A percentile compares a stretch with the other conserved stretches of the same genome.
phyloP scores from a whole-genome alignment of 2,329 filamentous ascomycete species.

The Cytospora chrysosperma region DNA sequence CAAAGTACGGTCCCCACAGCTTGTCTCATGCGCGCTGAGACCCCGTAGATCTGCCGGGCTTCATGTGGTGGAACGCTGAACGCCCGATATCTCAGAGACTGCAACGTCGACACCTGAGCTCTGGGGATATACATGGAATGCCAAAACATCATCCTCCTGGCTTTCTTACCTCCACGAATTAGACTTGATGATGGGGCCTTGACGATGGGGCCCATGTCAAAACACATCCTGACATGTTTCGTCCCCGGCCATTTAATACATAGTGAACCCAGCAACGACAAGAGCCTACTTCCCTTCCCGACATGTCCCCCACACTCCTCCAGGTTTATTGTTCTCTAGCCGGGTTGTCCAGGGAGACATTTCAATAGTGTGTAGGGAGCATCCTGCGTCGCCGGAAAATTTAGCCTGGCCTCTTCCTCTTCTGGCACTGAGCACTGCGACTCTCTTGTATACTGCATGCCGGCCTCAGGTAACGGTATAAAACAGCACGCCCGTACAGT shows the following conservation, averaged over 20 bases:
- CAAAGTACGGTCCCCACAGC: no score
- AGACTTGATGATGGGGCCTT: not conserved
- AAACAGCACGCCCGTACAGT: not conserved
- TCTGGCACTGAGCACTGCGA: conserved; percentile 12
- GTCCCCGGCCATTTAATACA: not conserved
- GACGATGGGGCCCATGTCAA: not conserved
- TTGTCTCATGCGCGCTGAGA: conserved; percentile 8
- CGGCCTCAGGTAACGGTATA: not conserved
- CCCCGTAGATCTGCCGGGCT: conserved; percentile 20
- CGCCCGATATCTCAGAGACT: not conserved
- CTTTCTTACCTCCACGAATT: not conserved
- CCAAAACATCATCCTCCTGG: not conserved
- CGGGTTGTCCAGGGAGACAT: not conserved
- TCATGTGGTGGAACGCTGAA: conserved; percentile 24
- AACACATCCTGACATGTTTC: not conserved
- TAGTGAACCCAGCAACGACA: not conserved
- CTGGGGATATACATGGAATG: not conserved
- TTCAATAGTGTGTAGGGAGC: not conserved
- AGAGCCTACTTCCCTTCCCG: not conserved
- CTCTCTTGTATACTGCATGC: not conserved
- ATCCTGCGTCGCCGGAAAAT: conserved; percentile 23
- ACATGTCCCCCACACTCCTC: not conserved
- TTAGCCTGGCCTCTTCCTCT: conserved; percentile 15
- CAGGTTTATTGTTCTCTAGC: conserved; percentile 1
- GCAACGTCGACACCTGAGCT: not conserved